Conservation (phyloP, 2,329 filamentous ascomycete genomes). For the Thyridium curvatum region DNA sequence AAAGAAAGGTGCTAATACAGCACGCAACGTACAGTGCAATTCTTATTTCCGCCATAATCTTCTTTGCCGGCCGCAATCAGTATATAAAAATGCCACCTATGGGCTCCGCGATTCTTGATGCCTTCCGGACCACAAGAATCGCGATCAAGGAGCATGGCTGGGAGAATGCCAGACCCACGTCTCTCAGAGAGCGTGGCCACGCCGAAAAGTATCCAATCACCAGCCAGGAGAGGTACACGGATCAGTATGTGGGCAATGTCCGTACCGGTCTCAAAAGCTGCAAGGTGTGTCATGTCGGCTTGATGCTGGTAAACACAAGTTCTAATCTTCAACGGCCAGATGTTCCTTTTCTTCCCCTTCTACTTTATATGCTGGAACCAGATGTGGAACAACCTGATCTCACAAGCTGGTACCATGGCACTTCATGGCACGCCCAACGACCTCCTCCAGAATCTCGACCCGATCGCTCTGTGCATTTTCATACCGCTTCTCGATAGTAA, state of each 20-base stretch:
- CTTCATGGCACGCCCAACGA: conserved; percentile 17
- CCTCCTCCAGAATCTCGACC: conserved; percentile 19
- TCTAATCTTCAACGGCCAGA: conserved; percentile 3
- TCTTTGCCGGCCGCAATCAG: too few relatives aligned
- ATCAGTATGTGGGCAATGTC: conserved; percentile 14
- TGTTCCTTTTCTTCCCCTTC: conserved; percentile 6
- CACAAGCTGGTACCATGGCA: conserved; percentile 16
- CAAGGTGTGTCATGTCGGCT: conserved; percentile 10
- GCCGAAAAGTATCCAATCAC: conserved; percentile 13
- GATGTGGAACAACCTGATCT: conserved; percentile 25
- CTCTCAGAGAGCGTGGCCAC: conserved; percentile 9
- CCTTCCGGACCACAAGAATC: conserved; percentile 10
- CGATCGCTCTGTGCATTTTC: conserved; percentile 17
- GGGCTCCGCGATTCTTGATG: conserved; percentile 5
- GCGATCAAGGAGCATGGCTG: conserved; percentile 12
- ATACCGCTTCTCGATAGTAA: conserved; percentile 18
- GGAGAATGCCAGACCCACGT: neutral
- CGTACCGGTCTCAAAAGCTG: conserved; percentile 13
- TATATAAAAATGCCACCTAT: too few relatives aligned
- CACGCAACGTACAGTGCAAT: too few relatives aligned
- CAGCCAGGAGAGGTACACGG: conserved; percentile 14
- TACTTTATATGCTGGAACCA: conserved; percentile 15
- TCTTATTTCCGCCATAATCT: too few relatives aligned
- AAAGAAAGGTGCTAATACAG: too few relatives aligned
- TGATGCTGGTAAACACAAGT: neutral